phyloP scores from a whole-genome alignment of 441 rosid species.

The Rhodomyrtus psidioides region DNA sequence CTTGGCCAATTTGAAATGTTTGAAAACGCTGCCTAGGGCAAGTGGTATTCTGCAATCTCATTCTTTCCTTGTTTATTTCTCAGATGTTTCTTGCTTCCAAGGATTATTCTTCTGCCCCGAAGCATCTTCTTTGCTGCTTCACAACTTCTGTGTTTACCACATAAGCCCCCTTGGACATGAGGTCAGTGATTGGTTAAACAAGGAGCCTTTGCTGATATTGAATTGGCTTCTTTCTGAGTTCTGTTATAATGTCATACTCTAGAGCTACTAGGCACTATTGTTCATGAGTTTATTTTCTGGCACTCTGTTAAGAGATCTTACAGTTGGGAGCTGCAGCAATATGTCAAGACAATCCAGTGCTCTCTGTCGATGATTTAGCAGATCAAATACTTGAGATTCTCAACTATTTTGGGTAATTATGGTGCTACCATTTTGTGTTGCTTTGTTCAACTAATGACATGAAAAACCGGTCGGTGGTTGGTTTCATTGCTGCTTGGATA shows the following conservation, averaged over 20 bases:
- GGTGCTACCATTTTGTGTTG: not conserved
- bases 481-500: not conserved
- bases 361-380: constrained; percentile 80
- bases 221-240: not conserved
- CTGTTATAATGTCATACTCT: not conserved
- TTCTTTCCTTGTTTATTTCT: constrained; percentile 7
- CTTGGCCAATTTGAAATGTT: not conserved
- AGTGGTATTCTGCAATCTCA: not conserved
- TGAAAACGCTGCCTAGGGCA: not conserved
- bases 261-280: constrained; percentile 10
- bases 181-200: constrained; percentile 40
- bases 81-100: constrained; percentile 88
- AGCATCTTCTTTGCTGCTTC: constrained; percentile 84
- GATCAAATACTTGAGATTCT: constrained; percentile 88
- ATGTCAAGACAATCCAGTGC: constrained; percentile 43
- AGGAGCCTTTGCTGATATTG: not conserved
- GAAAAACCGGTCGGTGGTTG: not conserved
- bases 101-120: constrained; percentile 85
- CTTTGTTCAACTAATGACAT: not conserved
- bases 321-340: constrained; percentile 92
- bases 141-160: constrained; percentile 93
- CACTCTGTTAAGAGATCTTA: constrained; percentile 61
- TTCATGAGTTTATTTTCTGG: constrained; percentile 33
- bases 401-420: constrained; percentile 74
- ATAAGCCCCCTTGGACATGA: constrained; percentile 95